Evolutionary conservation across 768 basidiomycete species (phyloP), one percentile per base, ranked within the genome.

Genomic region (Asterophora parasitica): DNA sequence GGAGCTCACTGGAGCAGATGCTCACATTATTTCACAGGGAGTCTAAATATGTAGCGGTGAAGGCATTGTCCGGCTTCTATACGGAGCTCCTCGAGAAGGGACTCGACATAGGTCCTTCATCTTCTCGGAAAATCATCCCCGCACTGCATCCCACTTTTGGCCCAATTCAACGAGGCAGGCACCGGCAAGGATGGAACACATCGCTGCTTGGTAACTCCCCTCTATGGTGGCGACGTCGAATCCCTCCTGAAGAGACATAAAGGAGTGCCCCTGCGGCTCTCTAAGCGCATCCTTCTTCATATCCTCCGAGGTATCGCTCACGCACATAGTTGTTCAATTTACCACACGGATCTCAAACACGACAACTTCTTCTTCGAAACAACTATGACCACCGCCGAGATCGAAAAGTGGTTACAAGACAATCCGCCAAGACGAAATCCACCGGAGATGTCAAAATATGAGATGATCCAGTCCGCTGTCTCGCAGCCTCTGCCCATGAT

Each of bases 311-410:
- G 61, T 10, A 37, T 64, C 41, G 51, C 54, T 11, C 53, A 56
- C 32, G 42, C 51, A 31, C 63, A 66, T 42, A 16, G 39, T 10
- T 47, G 57, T 31, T 47, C 52, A 9, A 35, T 64, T 12, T 59
- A 61, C 5, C 64, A 65, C 48, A 64, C 63, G 20, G 64, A 65
- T 55, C 34, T 65, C n/a, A 64, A 65, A 39, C 54, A 34, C 33
- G 63, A 63, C 54, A 64, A 65, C 42, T 61, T 65, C 31, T 42
- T 63, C 19, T 59, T 62, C 47, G 36, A 50, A 32, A 48, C 56
- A 8, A 11, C 19, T 13, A 20, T 41, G 45, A 53, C 37, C 9
- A 20, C 43, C 8, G 17, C 16, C 32, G 31, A 44, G 13, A 31
- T 31, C 12, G 12, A 31, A 3, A 12, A 9, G 12, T 31, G 12